Base-by-base conservation (phyloP, 1,139 yeast genomes). In the Yamadazyma trypodendri region DNA sequence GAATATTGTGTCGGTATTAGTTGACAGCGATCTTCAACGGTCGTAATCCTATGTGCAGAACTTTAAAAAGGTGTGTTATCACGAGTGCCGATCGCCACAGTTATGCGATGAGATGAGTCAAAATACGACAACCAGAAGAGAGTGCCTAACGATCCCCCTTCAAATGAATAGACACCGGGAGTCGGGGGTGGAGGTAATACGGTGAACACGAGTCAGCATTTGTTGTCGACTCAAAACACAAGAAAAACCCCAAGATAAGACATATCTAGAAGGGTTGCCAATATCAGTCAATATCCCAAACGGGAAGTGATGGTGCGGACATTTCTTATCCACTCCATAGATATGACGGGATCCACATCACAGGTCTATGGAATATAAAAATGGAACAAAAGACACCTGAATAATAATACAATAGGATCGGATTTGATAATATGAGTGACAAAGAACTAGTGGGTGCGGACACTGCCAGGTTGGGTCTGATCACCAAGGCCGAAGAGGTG, bases 1-100 rank as follows among this genome's bases (percentile, higher is more conserved):
- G 12, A 35, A 35, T 30, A 16, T 13, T 18, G 9, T 15, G 21
- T 23, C 34, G 37, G 37, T 3, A 23, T 31, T 29, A 9, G 29
- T 27, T 15, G 15, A 15, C 20, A 16, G 8, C 3, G 15, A n/a
- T n/a, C n/a, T n/a, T 23, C 25, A 14, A 27, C 29, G 29, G 20
- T 15, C 29, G 20, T 11, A 15, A n/a, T n/a, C n/a, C n/a, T n/a
- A n/a, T n/a, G n/a, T n/a, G n/a, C n/a, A n/a, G n/a, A n/a, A n/a
- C n/a, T n/a, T n/a, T n/a, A n/a, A n/a, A n/a, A n/a, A n/a, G n/a
- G n/a, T n/a, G n/a, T n/a, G n/a, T n/a, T 18, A 8, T 6, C 7
- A 18, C 8, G 4, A 24, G 5, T n/a, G n/a, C 28, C 28, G 28
- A 12, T 15, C 28, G 28, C 28, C 28, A 24, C 28, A 24, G 15